These are phyloP conservation scores for Cochlearia excelsa DNA, from an alignment of 345 rosid genomes.

Conservation along the genomic window DNA sequence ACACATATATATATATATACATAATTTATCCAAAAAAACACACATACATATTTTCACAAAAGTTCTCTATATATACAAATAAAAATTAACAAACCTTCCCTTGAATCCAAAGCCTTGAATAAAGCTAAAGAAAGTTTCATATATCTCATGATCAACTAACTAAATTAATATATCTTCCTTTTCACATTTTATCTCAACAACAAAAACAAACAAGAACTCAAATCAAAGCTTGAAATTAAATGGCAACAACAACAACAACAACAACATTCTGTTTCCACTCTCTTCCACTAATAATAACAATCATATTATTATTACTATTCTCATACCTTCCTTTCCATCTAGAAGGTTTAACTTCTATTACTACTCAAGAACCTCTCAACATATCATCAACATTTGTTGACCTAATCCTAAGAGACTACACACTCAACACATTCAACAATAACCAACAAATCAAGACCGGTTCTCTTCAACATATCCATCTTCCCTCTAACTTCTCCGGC, in stretches of 20 bases:
- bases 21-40: not conserved
- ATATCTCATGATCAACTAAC: slow-evolving; percentile 24
- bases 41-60: not conserved
- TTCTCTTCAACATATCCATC: slow-evolving; percentile 39
- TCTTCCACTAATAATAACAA: slow-evolving; percentile 4
- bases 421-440: slow-evolving; percentile 53
- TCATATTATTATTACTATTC: not conserved
- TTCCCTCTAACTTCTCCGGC: slow-evolving; percentile 77
- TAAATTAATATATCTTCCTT: slow-evolving; percentile 6
- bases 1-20: not conserved
- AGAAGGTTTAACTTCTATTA: slow-evolving; percentile 12
- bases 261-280: slow-evolving; percentile 18
- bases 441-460: slow-evolving; percentile 55
- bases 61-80: too few species aligned
- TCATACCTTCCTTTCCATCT: slow-evolving; percentile 18
- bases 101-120: slow-evolving; percentile 33
- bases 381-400: slow-evolving; percentile 63
- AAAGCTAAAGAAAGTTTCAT: not conserved
- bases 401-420: slow-evolving; percentile 74
- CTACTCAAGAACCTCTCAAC: slow-evolving; percentile 43
- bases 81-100: slow-evolving; percentile 16
- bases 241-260: slow-evolving; percentile 23
- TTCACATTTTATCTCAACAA: slow-evolving; percentile 20
- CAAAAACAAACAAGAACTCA: slow-evolving; percentile 15
- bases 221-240: slow-evolving; percentile 6